Conservation (phyloP, 805 yeast species). For the Jamesozyma hellenica region DNA sequence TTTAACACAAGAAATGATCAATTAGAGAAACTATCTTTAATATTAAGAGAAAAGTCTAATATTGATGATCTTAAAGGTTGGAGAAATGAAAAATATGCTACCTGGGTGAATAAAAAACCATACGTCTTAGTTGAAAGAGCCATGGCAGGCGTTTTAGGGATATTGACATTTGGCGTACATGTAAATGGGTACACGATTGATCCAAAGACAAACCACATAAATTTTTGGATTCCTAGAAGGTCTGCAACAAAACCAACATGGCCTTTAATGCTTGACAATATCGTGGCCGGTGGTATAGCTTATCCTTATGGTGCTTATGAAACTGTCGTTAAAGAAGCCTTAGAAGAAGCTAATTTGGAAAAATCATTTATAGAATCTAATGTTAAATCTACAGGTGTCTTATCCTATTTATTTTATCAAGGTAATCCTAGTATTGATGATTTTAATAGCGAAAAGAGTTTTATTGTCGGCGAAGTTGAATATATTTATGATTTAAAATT, state of each 20-base stretch:
- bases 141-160: slow-evolving; percentile 70
- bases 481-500: slow-evolving; percentile 63
- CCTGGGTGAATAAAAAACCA: slow-evolving; percentile 45
- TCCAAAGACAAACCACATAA: slow-evolving; percentile 33
- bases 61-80: slow-evolving; percentile 48
- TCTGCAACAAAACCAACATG: slow-evolving; percentile 71
- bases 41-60: slow-evolving; percentile 30
- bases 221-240: slow-evolving; percentile 80
- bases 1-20: slow-evolving; percentile 29
- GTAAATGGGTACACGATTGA: slow-evolving; percentile 66
- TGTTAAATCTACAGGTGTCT: slow-evolving; percentile 47
- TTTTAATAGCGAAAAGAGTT: slow-evolving; percentile 37
- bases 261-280: slow-evolving; percentile 86
- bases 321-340: slow-evolving; percentile 75
- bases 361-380: slow-evolving; percentile 39
- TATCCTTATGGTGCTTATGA: slow-evolving; percentile 65
- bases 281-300: slow-evolving; percentile 92
- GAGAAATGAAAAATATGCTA: slow-evolving; percentile 76
- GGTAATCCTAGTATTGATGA: slow-evolving; percentile 12
- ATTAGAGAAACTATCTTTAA: slow-evolving; percentile 36
- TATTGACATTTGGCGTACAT: slow-evolving; percentile 85
- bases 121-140: slow-evolving; percentile 75
- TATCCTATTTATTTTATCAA: slow-evolving; percentile 51
- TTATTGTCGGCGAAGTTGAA: slow-evolving; percentile 86
- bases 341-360: slow-evolving; percentile 81